Conservation (phyloP, 495 filamentous ascomycete genomes). For the Penicillium nucicola region DNA sequence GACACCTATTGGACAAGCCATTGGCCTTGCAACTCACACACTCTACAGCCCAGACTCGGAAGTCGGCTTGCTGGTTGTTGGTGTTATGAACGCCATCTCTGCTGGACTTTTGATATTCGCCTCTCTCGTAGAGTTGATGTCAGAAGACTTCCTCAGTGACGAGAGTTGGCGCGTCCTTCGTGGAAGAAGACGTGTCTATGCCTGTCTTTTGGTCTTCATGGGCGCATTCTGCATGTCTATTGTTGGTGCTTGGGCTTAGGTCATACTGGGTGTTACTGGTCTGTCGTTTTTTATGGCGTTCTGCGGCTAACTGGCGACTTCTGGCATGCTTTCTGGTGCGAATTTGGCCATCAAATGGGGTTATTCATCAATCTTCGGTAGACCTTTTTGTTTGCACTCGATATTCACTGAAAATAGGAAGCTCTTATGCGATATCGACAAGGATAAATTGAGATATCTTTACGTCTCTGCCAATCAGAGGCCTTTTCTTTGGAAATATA, state of each 20-base stretch:
- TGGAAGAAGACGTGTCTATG: constrained; percentile 62
- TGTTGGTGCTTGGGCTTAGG: constrained; percentile 78
- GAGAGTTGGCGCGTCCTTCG: constrained; percentile 56
- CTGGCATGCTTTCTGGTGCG: no score
- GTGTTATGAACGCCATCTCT: constrained; percentile 67
- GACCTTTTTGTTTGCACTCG: no score
- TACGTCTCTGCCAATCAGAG: no score
- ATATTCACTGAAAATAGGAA: no score
- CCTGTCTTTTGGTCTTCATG: constrained; percentile 64
- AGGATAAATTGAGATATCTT: no score
- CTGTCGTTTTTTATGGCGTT: no score
- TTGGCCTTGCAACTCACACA: constrained; percentile 62
- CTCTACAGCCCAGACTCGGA: constrained; percentile 63
- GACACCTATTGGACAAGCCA: constrained; percentile 79
- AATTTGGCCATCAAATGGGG: no score
- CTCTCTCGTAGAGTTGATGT: constrained; percentile 58
- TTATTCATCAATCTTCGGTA: no score
- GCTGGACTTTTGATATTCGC: constrained; percentile 61
- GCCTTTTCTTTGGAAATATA: no score
- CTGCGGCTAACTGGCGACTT: no score
- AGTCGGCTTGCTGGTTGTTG: constrained; percentile 63
- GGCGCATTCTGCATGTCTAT: constrained; percentile 77
- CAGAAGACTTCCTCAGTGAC: constrained; percentile 62
- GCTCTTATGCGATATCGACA: no score
- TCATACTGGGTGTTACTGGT: no score